Percentiles rank a stretch among this genome's conserved stretches.
These are phyloP conservation scores for Fraxinus paxiana DNA, from an alignment of 305 asterid species.

Conservation along the genomic window DNA sequence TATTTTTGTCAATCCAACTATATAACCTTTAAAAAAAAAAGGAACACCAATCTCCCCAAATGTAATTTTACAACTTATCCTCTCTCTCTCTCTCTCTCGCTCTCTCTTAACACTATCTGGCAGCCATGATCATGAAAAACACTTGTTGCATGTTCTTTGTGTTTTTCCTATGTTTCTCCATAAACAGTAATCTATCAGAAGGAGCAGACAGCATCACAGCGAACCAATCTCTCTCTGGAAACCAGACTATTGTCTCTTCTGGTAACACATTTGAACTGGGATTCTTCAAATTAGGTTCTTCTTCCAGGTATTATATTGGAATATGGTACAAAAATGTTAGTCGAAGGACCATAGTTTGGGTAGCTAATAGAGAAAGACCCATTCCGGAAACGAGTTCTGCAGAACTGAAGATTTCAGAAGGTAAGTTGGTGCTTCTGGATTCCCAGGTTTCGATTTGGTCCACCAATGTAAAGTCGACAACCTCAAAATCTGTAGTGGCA, in stretches of 20 bases:
- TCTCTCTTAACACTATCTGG: background rate
- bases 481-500: conserved; percentile 31
- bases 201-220: background rate
- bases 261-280: background rate
- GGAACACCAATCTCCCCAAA: background rate
- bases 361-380: background rate
- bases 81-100: background rate
- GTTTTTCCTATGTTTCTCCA: background rate
- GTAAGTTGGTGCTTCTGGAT: background rate
- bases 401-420: background rate
- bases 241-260: background rate
- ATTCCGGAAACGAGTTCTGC: background rate
- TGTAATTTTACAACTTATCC: background rate
- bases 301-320: background rate
- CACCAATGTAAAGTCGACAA: conserved; percentile 33
- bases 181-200: background rate
- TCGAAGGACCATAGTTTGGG: background rate
- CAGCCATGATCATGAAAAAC: background rate
- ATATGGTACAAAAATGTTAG: background rate
- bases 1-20: background rate
- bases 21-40: no score
- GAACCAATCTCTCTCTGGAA: background rate
- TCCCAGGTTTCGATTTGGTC: conserved; percentile 37
- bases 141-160: background rate
- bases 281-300: background rate